These are phyloP conservation scores for Suillus occidentalis DNA, from an alignment of 768 basidiomycete genomes.

Conservation along the genomic window DNA sequence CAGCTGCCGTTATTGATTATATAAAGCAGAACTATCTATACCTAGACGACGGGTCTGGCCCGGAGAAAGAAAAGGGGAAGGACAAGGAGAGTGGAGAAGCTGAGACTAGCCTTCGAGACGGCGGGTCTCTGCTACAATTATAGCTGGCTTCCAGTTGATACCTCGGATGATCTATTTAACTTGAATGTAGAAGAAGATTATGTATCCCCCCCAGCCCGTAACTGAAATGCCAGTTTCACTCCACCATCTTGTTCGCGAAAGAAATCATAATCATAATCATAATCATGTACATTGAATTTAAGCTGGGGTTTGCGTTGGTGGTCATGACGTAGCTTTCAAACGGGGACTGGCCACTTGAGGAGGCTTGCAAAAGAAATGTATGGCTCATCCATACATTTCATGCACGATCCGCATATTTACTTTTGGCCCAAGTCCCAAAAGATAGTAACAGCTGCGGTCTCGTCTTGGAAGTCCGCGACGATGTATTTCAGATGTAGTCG, in stretches of 20 bases:
- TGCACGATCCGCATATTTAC: neutral
- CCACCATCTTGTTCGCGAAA: neutral
- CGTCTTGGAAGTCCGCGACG: neutral
- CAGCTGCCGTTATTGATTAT: slow-evolving; percentile 89
- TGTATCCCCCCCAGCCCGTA: neutral
- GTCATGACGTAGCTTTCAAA: neutral
- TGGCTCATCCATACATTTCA: neutral
- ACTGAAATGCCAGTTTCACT: neutral
- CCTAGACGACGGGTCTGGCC: slow-evolving; percentile 52
- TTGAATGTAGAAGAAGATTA: neutral
- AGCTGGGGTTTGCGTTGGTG: neutral
- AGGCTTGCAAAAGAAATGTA: neutral
- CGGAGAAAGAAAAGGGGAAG: slow-evolving; percentile 40
- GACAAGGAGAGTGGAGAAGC: slow-evolving; percentile 28
- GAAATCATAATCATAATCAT: neutral
- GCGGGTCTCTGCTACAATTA: neutral
- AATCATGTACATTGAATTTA: neutral
- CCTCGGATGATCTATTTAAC: neutral
- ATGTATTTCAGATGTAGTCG: neutral
- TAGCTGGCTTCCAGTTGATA: neutral
- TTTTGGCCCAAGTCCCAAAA: neutral
- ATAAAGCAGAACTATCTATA: slow-evolving; percentile 85
- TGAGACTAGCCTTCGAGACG: neutral
- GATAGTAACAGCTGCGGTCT: too few species aligned
- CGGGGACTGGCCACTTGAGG: neutral